phyloP scores from a whole-genome alignment of 208 protist genomes.

The Blastocrithidia nonstop region DNA sequence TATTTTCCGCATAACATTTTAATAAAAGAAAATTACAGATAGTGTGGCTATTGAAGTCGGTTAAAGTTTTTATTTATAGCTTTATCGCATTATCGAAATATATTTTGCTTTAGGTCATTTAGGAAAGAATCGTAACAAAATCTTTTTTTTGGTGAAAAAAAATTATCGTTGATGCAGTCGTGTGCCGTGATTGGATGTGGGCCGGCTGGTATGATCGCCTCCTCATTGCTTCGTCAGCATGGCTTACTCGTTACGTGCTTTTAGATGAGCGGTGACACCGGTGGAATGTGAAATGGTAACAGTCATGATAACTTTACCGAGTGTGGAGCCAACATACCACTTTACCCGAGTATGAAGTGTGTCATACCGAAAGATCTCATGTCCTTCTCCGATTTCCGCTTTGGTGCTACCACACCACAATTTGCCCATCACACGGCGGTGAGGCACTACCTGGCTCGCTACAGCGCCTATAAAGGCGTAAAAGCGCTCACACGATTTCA shows the following conservation, averaged over 20 bases:
- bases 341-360: conserved; percentile 74
- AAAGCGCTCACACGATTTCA: conserved; percentile 66
- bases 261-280: conserved; percentile 32
- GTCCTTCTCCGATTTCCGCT: conserved; percentile 67
- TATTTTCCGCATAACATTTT: too few relatives aligned
- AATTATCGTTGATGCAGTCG: conserved; percentile 73
- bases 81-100: not conserved
- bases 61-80: not conserved
- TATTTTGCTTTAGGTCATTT: not conserved
- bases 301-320: conserved; percentile 46
- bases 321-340: conserved; percentile 50
- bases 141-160: too few relatives aligned
- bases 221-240: conserved; percentile 35
- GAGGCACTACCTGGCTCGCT: conserved; percentile 57
- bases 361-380: conserved; percentile 77
- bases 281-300: conserved; percentile 68
- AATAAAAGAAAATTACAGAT: too few relatives aligned
- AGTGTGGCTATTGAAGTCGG: too few relatives aligned
- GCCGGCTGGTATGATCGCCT: conserved; percentile 69
- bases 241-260: conserved; percentile 82
- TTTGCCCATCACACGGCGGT: conserved; percentile 77
- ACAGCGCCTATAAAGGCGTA: conserved; percentile 48
- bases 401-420: conserved; percentile 69
- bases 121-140: too few relatives aligned
- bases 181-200: conserved; percentile 82